phyloP scores from a whole-genome alignment of 2,329 filamentous ascomycete species.

The Chaetothyriales sp. region DNA sequence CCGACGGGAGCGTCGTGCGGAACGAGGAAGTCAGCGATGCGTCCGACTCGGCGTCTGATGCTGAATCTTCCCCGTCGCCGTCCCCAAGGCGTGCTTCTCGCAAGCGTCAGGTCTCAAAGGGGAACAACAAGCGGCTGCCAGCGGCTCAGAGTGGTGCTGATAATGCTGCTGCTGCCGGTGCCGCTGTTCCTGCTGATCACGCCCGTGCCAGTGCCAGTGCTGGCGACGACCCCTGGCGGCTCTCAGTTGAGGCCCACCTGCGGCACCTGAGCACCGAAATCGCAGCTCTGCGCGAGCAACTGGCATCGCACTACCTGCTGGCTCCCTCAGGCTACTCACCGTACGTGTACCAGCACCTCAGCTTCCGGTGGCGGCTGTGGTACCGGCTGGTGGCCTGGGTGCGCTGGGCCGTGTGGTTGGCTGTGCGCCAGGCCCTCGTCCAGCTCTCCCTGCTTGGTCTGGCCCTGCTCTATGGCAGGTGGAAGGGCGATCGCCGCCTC shows the following conservation, averaged over 20 bases:
- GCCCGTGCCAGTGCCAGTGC: background rate
- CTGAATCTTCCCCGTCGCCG: background rate
- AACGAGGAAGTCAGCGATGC: conserved; percentile 34
- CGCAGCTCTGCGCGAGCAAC: conserved; percentile 79
- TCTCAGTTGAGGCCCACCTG: conserved; percentile 62
- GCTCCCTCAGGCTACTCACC: conserved; percentile 19
- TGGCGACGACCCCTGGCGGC: background rate
- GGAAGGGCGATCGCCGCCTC: conserved; percentile 28
- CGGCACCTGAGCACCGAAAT: conserved; percentile 86
- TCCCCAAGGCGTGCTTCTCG: conserved; percentile 5
- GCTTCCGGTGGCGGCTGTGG: conserved; percentile 32
- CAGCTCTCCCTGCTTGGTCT: conserved; percentile 44
- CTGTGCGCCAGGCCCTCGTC: conserved; percentile 56
- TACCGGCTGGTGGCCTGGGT: conserved; percentile 55
- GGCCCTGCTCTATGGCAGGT: conserved; percentile 27
- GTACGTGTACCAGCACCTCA: conserved; percentile 2
- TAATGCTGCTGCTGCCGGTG: background rate
- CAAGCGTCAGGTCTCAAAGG: conserved; percentile 12
- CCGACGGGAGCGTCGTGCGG: conserved; percentile 11
- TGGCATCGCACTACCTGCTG: conserved; percentile 56
- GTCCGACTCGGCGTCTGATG: conserved; percentile 14
- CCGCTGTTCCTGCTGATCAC: background rate
- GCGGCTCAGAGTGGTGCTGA: too few species aligned
- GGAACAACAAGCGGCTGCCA: conserved; percentile 3
- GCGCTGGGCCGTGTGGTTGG: conserved; percentile 52